Evolutionary conservation across 306 rosid species (phyloP), one percentile per base, ranked within the genome.

Genomic region (Gleditsia sinensis): DNA sequence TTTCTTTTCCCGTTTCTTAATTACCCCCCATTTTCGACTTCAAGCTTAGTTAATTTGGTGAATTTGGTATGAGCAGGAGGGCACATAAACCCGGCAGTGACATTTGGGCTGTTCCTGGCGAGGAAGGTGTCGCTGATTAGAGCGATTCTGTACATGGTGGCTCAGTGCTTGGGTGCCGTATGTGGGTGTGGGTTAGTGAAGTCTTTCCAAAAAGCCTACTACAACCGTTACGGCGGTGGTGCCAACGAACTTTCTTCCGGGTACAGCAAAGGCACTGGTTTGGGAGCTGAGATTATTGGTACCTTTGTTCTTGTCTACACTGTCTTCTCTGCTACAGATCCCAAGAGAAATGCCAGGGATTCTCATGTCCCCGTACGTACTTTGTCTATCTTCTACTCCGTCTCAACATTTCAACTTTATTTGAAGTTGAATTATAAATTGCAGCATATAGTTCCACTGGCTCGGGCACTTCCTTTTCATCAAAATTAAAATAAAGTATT

Each of bases 271-370:
- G 88, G 83, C 17, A 74, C 83, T 3, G 85, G 78, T 0, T 77
- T 84, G 50, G 88, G 88, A 3, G 83, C 83, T 74, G 88, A 84
- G 64, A 84, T 84, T 13, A 67, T 83, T 5, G 82, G 84, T 3
- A 83, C 84, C 46, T 83, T 80, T 61, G 55, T 83, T 32, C 84
- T 80, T 72, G 87, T 83, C 69, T 83, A 83, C 80, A 83, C 84
- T 34, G 87, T 84, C 30, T 84, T 84, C 70, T 84, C 88, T 30
- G 88, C 85, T 9, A 84, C 88, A 0, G 88, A 84, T 64, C 83
- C 88, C 48, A 84, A 84, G 75, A 68, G 88, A 57, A 69, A 3
- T 0, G 88, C 88, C 61, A 77, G 88, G 69, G 88, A 84, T 11
- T 84, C 85, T 9, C 81, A 80, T 71, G 81, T 84, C 32, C 88